Base-by-base conservation (phyloP, 1,284 basidiomycete genomes). In the Fomes fomentarius region DNA sequence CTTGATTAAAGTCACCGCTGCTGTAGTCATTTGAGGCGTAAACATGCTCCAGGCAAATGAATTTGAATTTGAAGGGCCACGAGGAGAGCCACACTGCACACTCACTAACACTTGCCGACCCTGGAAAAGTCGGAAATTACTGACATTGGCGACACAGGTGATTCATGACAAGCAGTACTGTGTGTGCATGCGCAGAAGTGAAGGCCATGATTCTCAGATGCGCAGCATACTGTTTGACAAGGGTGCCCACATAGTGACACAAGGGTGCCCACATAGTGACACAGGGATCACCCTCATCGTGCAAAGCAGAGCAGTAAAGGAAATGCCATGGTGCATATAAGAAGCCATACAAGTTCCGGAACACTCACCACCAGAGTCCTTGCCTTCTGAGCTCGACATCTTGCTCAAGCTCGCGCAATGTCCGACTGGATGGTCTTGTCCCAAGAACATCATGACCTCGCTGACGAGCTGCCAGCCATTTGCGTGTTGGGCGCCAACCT, bases 371-470 rank as follows among this genome's bases (percentile, higher is more conserved):
- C 62, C 62, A 68, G 8, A 73, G 56, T 21, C 72, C 71, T 57
- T 71, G 63, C 47, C 69, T 62, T 52, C 75, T 65, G 50, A 78
- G 31, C 21, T 68, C 67, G 15, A 78, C 71, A 41, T 76, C 65
- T 57, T 72, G 59, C 45, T 66, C 66, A 31, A 74, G 55, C 57
- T 73, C 72, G 28, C 65, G 68, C 49, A 74, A 70, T 60, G 28
- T 74, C 73, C n/a, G 72, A 71, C 28, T 71, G 67, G 33, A 62
- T 58, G 7, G 71, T 70, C 65, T 69, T 71, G 62, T 74, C 72
- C 33, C 70, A 65, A 7, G n/a, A 68, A 60, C 26, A 71, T 67
- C 49, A 74, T 72, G 38, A 72, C 71, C 61, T 74, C 73, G 46
- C 73, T 71, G 4, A 61, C 51, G 44, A 61, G 39, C 59, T 61